Percentiles rank a stretch among this genome's conserved stretches.
Evolutionary conservation across 2,329 filamentous ascomycete genomes (phyloP).

Genomic region (Arthrinium puccinioides): DNA sequence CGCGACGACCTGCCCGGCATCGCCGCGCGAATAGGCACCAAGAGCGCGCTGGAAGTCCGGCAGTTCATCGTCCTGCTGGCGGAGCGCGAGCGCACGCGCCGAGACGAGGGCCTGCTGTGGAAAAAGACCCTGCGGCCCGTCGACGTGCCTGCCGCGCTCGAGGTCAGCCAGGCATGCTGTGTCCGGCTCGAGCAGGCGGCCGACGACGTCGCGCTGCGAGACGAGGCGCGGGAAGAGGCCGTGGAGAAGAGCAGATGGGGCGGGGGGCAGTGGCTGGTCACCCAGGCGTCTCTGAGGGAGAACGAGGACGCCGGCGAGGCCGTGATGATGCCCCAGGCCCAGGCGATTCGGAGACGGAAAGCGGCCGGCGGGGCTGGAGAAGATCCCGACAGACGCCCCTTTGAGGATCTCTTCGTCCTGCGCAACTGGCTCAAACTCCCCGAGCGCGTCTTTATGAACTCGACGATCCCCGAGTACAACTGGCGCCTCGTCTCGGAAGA

Average conservation of each 20-base stretch:
- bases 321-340: too few species aligned
- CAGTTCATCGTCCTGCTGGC: conserved; percentile 62
- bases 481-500: conserved; percentile 58
- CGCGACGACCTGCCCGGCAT: conserved; percentile 56
- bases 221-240: conserved; percentile 55
- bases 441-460: conserved; percentile 69
- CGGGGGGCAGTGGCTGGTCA: conserved; percentile 56
- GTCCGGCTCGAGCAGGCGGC: conserved; percentile 60
- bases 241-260: conserved; percentile 56
- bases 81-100: conserved; percentile 34
- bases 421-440: conserved; percentile 58
- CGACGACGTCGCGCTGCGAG: conserved; percentile 55
- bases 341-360: too few species aligned
- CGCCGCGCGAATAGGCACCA: conserved; percentile 56
- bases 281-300: conserved; percentile 28
- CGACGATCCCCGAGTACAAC: conserved; percentile 51
- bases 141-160: conserved; percentile 64
- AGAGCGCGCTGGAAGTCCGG: conserved; percentile 66
- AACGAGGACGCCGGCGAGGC: conserved; percentile 14
- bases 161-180: conserved; percentile 62
- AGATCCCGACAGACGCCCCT: conserved; percentile 29
- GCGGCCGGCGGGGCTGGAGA: background rate
- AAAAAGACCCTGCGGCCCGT: conserved; percentile 33
- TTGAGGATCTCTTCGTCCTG: conserved; percentile 51
- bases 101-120: conserved; percentile 19